A percentile compares a stretch with the other conserved stretches of the same genome.
phyloP scores from a whole-genome alignment of 139 green algal species.

The Picochlorum sp. region DNA sequence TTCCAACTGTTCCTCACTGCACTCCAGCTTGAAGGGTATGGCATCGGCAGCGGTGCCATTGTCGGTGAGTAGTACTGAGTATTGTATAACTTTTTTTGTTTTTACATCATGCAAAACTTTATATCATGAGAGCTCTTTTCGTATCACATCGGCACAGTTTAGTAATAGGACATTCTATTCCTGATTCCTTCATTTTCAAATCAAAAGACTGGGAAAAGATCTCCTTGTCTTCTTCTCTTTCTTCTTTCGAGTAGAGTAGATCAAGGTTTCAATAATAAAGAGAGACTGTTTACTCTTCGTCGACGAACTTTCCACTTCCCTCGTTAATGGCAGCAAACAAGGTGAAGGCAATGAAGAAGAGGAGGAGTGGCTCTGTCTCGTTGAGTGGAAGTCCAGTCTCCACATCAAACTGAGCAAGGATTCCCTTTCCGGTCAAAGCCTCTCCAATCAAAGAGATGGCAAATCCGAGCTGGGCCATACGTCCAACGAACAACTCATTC shows the following conservation, averaged over 20 bases:
- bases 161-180: no score
- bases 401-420: constrained; percentile 56
- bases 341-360: constrained; percentile 52
- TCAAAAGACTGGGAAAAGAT: no score
- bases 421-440: constrained; percentile 60
- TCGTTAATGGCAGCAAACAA: constrained; percentile 46
- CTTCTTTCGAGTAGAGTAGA: no score
- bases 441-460: constrained; percentile 65
- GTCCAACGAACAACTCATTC: constrained; percentile 77
- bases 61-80: no score
- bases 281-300: background rate
- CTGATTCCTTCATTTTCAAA: no score
- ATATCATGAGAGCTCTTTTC: no score
- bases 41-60: constrained; percentile 2
- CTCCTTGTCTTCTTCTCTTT: no score
- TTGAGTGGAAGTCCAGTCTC: constrained; percentile 53
- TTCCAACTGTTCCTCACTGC: constrained; percentile 26
- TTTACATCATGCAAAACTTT: no score
- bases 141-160: no score
- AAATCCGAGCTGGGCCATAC: constrained; percentile 74
- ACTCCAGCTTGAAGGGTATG: constrained; percentile 24
- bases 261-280: background rate
- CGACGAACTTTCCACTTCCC: constrained; percentile 40
- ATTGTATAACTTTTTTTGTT: no score
- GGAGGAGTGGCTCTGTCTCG: constrained; percentile 55